Evolutionary conservation across 352 stramenopile genomes (phyloP).

Genomic region (Phytophthora rubi): DNA sequence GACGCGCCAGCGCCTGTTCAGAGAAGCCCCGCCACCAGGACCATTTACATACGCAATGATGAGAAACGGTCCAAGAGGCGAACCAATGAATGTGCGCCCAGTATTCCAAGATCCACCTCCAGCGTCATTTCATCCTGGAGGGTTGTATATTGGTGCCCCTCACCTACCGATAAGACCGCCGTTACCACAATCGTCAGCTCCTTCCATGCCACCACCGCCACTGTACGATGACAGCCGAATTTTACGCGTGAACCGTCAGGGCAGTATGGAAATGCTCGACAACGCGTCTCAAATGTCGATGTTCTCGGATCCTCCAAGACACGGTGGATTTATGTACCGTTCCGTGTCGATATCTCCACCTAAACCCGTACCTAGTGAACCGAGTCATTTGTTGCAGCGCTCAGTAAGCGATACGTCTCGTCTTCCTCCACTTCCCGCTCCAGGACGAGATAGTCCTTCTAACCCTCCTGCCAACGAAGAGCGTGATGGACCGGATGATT

Average conservation of each 20-base stretch:
- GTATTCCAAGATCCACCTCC: slow-evolving; percentile 30
- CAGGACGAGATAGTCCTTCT: not conserved
- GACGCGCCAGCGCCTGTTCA: slow-evolving; percentile 39
- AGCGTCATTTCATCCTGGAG: slow-evolving; percentile 19
- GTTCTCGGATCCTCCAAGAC: slow-evolving; percentile 19
- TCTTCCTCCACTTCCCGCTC: slow-evolving; percentile 4
- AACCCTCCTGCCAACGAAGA: slow-evolving; percentile 12
- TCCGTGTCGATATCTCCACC: slow-evolving; percentile 29
- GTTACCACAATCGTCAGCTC: slow-evolving; percentile 10
- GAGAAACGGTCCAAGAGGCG: slow-evolving; percentile 25
- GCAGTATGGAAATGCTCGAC: slow-evolving; percentile 60
- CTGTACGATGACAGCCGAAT: slow-evolving; percentile 64
- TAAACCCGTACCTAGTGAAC: slow-evolving; percentile 8
- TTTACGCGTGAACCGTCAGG: slow-evolving; percentile 76
- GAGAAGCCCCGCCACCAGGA: slow-evolving; percentile 11
- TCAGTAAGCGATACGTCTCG: slow-evolving; percentile 13
- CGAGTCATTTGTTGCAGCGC: slow-evolving; percentile 17
- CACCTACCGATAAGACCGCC: slow-evolving; percentile 19
- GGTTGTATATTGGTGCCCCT: slow-evolving; percentile 4
- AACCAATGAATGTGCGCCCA: slow-evolving; percentile 24
- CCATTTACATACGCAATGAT: slow-evolving; percentile 37
- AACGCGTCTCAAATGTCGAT: slow-evolving; percentile 15
- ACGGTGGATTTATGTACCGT: slow-evolving; percentile 57
- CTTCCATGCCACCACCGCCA: slow-evolving; percentile 9
- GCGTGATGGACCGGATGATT: slow-evolving; percentile 23